These are phyloP conservation scores for Euphorbia peplus DNA, from an alignment of 345 rosid species.

Conservation along the genomic window DNA sequence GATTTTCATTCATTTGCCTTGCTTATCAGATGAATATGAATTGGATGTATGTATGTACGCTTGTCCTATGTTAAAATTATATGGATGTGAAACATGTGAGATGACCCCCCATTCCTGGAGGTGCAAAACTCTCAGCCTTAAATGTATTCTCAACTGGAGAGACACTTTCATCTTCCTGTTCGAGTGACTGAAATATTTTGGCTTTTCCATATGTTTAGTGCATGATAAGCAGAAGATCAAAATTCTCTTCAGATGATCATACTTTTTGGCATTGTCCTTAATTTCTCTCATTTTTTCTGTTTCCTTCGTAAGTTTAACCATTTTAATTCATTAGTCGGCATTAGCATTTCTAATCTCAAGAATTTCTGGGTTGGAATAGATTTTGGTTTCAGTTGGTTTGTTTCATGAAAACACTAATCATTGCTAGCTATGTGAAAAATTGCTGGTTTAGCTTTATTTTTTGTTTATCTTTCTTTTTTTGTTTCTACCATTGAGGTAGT, in stretches of 20 bases:
- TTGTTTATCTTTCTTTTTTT: not conserved
- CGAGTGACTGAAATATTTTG: not conserved
- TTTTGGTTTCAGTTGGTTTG: not conserved
- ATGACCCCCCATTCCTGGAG: no score
- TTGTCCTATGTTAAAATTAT: no score
- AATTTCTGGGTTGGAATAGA: not conserved
- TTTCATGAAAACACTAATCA: not conserved
- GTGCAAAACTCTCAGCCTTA: not conserved
- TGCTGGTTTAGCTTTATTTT: not conserved
- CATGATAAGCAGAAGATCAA: not conserved
- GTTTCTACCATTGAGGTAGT: not conserved
- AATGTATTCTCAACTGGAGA: not conserved
- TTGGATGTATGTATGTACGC: not conserved
- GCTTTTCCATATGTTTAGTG: not conserved
- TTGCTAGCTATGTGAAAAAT: not conserved
- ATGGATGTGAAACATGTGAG: not conserved
- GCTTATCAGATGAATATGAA: not conserved
- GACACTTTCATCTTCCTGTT: not conserved
- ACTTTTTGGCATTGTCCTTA: no score
- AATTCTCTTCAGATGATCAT: not conserved
- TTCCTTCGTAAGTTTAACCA: not conserved
- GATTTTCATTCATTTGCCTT: not conserved
- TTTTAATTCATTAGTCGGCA: not conserved
- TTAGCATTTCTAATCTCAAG: not conserved
- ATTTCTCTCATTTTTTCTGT: not conserved